phyloP scores from a whole-genome alignment of 2,329 filamentous ascomycete species.

The Metarhizium brunneum region DNA sequence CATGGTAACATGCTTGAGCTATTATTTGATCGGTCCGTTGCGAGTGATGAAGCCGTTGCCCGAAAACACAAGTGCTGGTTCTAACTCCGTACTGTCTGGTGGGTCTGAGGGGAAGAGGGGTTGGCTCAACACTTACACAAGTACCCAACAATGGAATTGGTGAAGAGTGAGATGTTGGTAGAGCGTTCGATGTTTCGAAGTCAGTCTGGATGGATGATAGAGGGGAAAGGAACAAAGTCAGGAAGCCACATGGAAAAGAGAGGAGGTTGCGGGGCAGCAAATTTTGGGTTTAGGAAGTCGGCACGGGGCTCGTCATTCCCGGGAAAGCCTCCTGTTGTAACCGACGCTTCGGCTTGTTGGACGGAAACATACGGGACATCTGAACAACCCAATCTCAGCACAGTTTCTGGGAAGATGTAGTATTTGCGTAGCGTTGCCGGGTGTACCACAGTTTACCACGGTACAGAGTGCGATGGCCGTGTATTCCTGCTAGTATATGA shows the following conservation, averaged over 20 bases:
- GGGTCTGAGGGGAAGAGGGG: conserved; percentile 4
- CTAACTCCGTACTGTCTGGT: neutral
- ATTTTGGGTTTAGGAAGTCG: neutral
- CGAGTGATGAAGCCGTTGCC: neutral
- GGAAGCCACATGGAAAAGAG: neutral
- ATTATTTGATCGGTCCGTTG: conserved; percentile 8
- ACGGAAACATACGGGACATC: conserved; percentile 24
- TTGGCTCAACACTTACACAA: conserved; percentile 7
- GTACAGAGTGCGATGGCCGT: no score
- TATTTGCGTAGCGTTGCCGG: no score
- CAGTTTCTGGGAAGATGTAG: no score
- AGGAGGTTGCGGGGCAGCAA: conserved; percentile 4
- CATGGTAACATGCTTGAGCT: neutral
- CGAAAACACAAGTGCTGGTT: neutral
- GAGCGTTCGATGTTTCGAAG: neutral
- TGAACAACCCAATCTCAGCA: neutral
- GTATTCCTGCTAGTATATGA: no score
- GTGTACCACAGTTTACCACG: no score
- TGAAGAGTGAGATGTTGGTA: neutral
- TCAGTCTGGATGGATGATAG: neutral
- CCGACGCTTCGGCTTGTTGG: conserved; percentile 15
- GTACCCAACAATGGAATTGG: neutral
- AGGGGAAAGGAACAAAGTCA: neutral
- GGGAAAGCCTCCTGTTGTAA: conserved; percentile 19
- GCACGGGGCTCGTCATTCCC: conserved; percentile 15